Conservation (phyloP, 2,329 filamentous ascomycete genomes). For the Cladophialophora immunda region DNA sequence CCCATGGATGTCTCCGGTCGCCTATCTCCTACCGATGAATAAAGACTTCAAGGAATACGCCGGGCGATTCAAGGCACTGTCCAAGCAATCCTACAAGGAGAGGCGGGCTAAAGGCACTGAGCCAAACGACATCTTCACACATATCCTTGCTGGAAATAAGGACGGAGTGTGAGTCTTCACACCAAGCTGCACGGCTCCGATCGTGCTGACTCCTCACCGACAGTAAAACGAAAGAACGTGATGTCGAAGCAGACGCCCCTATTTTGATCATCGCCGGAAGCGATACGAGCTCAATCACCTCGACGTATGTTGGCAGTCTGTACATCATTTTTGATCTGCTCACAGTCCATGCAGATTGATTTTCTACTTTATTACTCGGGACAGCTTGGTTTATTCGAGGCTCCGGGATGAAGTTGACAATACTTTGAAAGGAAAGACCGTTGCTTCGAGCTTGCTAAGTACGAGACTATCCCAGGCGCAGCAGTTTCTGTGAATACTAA, state of each 20-base stretch:
- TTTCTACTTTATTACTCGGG: background rate
- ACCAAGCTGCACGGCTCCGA: too few relatives aligned
- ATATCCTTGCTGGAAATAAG: conserved; percentile 6
- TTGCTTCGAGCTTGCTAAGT: background rate
- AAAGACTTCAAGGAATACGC: background rate
- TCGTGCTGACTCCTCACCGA: background rate
- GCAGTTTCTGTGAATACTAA: background rate
- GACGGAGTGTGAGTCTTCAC: background rate
- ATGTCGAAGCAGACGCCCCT: conserved; percentile 1
- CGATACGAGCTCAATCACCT: background rate
- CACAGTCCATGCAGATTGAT: background rate
- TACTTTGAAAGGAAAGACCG: background rate
- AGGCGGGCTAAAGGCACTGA: background rate
- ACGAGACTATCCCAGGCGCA: background rate
- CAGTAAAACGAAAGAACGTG: background rate
- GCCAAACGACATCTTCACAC: conserved; percentile 8
- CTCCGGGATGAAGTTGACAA: conserved; percentile 7
- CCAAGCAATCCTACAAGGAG: conserved; percentile 1
- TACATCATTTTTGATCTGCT: background rate
- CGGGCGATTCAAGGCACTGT: background rate
- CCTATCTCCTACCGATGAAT: background rate
- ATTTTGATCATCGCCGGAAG: conserved; percentile 2
- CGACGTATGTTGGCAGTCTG: background rate
- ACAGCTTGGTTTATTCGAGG: background rate
- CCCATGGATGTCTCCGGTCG: conserved; percentile 5